Conservation (phyloP, 441 rosid genomes). For the Syzygium malaccense region DNA sequence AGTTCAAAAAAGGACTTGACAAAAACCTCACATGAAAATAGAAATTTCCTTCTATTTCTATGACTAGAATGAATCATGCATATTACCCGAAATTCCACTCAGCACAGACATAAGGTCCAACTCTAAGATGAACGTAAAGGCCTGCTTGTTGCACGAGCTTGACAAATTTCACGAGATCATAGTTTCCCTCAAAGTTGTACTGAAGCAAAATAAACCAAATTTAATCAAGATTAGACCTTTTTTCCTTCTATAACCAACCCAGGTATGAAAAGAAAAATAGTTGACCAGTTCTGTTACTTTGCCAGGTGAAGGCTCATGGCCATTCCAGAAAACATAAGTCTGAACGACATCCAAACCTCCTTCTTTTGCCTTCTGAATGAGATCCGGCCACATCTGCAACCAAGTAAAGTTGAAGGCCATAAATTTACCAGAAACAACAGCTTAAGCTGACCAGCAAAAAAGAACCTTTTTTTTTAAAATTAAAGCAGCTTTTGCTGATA, state of each 20-base stretch:
- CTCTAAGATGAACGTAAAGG: conserved; percentile 81
- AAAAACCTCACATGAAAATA: background rate
- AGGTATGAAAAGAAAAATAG: background rate
- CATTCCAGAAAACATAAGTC: conserved; percentile 99
- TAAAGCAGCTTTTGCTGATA: background rate
- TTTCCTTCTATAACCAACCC: background rate
- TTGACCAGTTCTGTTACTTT: conserved; percentile 37
- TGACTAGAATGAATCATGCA: background rate
- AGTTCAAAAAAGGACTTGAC: conserved; percentile 7
- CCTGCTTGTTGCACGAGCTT: conserved; percentile 81
- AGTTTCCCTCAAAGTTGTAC: conserved; percentile 83
- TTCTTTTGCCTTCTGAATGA: conserved; percentile 86
- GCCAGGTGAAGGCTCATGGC: conserved; percentile 88
- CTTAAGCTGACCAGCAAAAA: background rate
- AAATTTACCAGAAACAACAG: background rate
- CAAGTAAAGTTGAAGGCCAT: background rate
- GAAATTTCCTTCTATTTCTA: background rate
- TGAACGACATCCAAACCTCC: conserved; percentile 98
- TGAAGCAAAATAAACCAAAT: conserved; percentile 19
- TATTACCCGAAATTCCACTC: conserved; percentile 97
- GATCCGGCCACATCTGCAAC: conserved; percentile 99
- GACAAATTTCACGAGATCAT: conserved; percentile 80
- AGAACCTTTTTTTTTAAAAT: background rate
- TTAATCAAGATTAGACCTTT: background rate
- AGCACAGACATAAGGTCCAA: conserved; percentile 98